These are phyloP conservation scores for Phaeoacremonium minimum DNA, from an alignment of 2,329 filamentous ascomycete genomes.

Conservation along the genomic window DNA sequence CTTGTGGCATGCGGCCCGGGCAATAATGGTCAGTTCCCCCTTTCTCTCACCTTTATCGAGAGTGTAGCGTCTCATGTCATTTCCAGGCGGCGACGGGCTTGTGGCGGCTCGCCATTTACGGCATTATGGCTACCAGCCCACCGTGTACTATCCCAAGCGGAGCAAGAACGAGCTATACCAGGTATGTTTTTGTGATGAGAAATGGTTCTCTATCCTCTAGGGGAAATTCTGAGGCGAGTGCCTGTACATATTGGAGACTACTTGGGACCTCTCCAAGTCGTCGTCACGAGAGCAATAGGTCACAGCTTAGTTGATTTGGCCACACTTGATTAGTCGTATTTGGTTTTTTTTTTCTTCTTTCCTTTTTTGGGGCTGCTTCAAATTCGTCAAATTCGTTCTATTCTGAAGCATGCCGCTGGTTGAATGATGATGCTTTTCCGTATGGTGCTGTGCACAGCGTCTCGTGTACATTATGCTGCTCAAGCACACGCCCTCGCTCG, in stretches of 20 bases:
- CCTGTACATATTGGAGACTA: no score
- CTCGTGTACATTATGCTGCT: constrained; percentile 11
- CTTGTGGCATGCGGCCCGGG: constrained; percentile 89
- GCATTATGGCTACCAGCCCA: constrained; percentile 87
- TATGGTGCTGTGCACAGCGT: constrained; percentile 4
- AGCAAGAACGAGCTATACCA: constrained; percentile 87
- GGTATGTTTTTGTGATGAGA: constrained; percentile 45
- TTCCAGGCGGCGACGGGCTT: constrained; percentile 82
- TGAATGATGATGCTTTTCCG: neutral
- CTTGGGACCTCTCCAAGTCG: no score
- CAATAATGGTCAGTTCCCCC: constrained; percentile 52
- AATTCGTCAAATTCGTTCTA: no score
- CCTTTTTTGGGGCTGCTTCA: no score
- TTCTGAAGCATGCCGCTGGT: no score
- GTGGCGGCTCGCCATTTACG: constrained; percentile 89
- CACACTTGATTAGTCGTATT: no score
- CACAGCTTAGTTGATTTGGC: no score
- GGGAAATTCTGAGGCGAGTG: no score
- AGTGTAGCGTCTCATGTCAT: constrained; percentile 15
- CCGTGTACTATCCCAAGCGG: constrained; percentile 89
- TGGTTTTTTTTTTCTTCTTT: no score
- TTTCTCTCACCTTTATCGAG: constrained; percentile 1
- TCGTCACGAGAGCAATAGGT: no score
- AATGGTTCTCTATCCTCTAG: constrained; percentile 1
- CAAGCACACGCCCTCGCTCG: constrained; percentile 6